Percentiles rank a stretch among this genome's conserved stretches.
These are phyloP conservation scores for Claviceps humidiphila DNA, from an alignment of 2,329 filamentous ascomycete species.

Conservation along the genomic window DNA sequence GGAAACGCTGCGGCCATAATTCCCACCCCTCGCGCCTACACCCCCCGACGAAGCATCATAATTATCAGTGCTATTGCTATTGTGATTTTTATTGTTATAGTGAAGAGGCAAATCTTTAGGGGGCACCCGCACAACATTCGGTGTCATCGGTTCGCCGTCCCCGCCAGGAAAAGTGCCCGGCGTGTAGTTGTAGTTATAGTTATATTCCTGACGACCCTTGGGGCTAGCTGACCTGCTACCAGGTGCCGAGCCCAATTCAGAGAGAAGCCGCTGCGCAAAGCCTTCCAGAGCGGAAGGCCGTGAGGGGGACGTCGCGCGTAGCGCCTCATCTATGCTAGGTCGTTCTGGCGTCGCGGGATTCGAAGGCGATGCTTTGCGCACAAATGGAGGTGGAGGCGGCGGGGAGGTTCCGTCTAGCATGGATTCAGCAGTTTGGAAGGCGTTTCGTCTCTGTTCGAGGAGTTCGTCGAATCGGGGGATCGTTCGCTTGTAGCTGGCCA, in stretches of 20 bases:
- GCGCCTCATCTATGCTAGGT: conserved; percentile 28
- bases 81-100: conserved; percentile 13
- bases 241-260: conserved; percentile 32
- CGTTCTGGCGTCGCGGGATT: conserved; percentile 27
- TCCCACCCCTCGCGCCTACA: conserved; percentile 9
- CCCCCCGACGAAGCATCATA: background rate
- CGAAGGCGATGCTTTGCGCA: conserved; percentile 16
- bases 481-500: conserved; percentile 45
- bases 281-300: conserved; percentile 44
- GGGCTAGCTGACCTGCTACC: conserved; percentile 31
- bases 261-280: conserved; percentile 48
- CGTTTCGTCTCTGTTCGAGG: conserved; percentile 50
- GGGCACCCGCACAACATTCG: conserved; percentile 21
- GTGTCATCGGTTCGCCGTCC: conserved; percentile 13
- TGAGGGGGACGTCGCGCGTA: conserved; percentile 36
- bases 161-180: conserved; percentile 10
- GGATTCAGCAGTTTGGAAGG: conserved; percentile 46
- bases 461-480: conserved; percentile 63
- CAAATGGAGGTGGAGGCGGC: conserved; percentile 12
- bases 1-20: conserved; percentile 27
- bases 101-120: conserved; percentile 30
- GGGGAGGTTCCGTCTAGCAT: conserved; percentile 21
- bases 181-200: conserved; percentile 15
- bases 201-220: conserved; percentile 34
- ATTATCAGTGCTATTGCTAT: too few relatives aligned